Base-by-base conservation (phyloP, 768 basidiomycete genomes). In the Podaxis pistillaris region DNA sequence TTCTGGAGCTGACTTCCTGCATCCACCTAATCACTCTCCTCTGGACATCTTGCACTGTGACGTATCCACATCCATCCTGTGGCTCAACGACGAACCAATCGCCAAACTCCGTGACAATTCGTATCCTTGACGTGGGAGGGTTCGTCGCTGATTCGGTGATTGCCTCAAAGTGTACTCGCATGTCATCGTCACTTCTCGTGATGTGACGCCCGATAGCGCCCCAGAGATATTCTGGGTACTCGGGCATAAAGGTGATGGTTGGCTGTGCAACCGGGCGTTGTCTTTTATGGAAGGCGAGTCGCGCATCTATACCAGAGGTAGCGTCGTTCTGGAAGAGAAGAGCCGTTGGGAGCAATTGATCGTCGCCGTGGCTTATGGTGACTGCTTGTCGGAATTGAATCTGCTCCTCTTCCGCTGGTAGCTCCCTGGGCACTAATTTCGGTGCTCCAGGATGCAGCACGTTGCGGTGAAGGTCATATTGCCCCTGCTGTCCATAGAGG, bases 151-250 rank as follows among this genome's bases (percentile, higher is more conserved):
- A 51, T 26, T 53, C 59, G 37, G 51, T 15, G 7, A 41, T n/a
- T 26, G 53, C 50, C 40, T 54, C 59, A 36, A 60, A 60, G 40
- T 53, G 26, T 7, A 60, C 28, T 46, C 51, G 12, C 13, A n/a
- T 30, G 4, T 15, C 5, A 30, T 17, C 15, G 17, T 60, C 26
- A 30, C 38, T 1, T 9, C 7, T 8, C 8, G 15, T 17, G 38
- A 53, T 38, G 28, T 44, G 2, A 44, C 9, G 26, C 3, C 37
- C 22, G 2, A 60, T 41, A 12, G 50, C 59, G 0, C 51, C 59
- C 59, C 59, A 54, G n/a, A 53, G 38, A 24, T 60, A 44, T n/a
- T 19, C 59, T 52, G 59, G 51, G 40, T 13, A n/a, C 51, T 41
- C 59, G 19, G 59, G 51, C 37, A 44, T 54, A 12, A 49, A 60